Evolutionary conservation across 371 early-diverging fungal genomes (phyloP), one percentile per base, ranked within the genome.

Genomic region (Phascolomyces articulosus): DNA sequence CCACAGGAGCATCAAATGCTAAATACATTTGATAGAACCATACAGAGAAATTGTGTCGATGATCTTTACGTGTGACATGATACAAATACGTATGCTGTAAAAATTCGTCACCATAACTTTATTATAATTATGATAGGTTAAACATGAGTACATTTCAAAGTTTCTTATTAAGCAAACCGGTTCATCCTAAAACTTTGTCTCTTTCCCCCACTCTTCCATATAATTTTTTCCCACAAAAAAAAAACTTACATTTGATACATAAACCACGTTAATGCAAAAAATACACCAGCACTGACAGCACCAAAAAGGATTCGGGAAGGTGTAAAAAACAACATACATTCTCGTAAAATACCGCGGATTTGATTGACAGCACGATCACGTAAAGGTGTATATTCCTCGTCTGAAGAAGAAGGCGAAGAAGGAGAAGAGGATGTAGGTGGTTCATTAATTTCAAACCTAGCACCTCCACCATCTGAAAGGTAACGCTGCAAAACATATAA

Each of bases 1-100:
- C 75, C 58, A 69, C 66, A 6, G 79, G 73, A 11, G 73, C 69
- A 21, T 77, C 78, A 70, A 87, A 88, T 0, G 82, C 82, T 23
- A 98, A 80, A 68, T 98, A 98, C 59, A 98, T 91, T 55, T 91
- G 87, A 72, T 95, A 94, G 69, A 96, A 98, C 90, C 97, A 98
- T 55, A 93, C 73, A 2, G 97, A 96, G 72, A 97, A 98, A 83
- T 99, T 99, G 83, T 99, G 99, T 3, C 99, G 92, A 72, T 98
- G 99, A 74, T 99, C 99, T 71, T 93, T 92, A 67, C 99, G 91
- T 1, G 90, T 91, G 47, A 97, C 69, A 77, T 99, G 99, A 69
- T 98, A 99, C 34, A 97, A 69, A 67, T 94, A 97, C 0, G 98
- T 93, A 64, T 98, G 91, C 28, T 95, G 78, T 44, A 99, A 57